Evolutionary conservation across 768 basidiomycete species (phyloP).

Genomic region (Russula emetica): DNA sequence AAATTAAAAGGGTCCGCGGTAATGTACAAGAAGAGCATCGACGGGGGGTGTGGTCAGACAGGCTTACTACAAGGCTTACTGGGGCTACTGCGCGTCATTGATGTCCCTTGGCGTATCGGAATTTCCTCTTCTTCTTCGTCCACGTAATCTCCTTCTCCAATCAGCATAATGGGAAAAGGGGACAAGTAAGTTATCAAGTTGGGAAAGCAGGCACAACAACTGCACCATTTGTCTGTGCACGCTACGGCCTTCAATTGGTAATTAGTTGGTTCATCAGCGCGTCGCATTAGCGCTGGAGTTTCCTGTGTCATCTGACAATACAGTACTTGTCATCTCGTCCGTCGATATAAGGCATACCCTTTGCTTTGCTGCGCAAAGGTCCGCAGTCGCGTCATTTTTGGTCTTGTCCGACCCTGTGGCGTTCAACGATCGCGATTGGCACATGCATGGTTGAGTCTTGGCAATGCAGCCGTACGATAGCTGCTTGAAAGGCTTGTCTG

Average conservation of each 20-base stretch:
- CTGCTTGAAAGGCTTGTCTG: no score
- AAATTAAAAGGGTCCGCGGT: neutral
- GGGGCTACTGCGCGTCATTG: no score
- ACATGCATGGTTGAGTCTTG: no score
- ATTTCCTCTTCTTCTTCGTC: slow-evolving; percentile 97
- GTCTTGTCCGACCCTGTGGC: slow-evolving; percentile 42
- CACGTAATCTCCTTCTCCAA: slow-evolving; percentile 90
- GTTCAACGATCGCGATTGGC: no score
- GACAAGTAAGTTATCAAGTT: slow-evolving; percentile 44
- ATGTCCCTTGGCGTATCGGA: slow-evolving; percentile 66
- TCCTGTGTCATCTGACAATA: no score
- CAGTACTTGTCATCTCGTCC: slow-evolving; percentile 81
- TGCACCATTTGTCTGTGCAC: no score
- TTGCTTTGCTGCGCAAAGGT: slow-evolving; percentile 69
- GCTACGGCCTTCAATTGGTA: no score
- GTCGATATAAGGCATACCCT: slow-evolving; percentile 52
- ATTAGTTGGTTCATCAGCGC: no score
- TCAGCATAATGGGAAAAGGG: slow-evolving; percentile 41
- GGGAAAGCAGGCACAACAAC: no score
- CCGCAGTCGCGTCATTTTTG: slow-evolving; percentile 60
- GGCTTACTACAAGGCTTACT: slow-evolving; percentile 70
- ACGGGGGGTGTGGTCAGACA: slow-evolving; percentile 58
- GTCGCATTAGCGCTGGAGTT: no score
- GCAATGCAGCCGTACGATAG: no score
- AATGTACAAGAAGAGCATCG: neutral